Evolutionary conservation across 176 grass and related monocot species (phyloP).

Genomic region (Olyra latifolia): DNA sequence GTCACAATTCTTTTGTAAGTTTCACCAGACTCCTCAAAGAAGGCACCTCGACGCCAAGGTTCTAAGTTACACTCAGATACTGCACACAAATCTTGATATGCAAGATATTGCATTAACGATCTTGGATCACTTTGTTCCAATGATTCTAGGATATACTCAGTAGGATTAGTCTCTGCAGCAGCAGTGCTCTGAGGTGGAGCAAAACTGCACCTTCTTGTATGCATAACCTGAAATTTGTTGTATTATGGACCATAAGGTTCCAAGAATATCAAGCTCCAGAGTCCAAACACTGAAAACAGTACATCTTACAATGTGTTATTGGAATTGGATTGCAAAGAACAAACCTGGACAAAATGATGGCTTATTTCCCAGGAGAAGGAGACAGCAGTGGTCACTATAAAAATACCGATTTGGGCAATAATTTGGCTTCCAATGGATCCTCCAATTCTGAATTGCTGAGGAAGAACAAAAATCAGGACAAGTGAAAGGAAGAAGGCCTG

Average conservation of each 20-base stretch:
- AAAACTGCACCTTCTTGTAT: constrained; percentile 87
- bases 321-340: neutral
- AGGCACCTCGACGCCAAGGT: constrained; percentile 74
- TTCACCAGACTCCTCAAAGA: constrained; percentile 93
- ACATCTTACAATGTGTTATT: neutral
- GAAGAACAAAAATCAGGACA: constrained; percentile 55
- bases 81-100: constrained; percentile 84
- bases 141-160: constrained; percentile 75
- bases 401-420: constrained; percentile 56
- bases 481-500: constrained; percentile 54
- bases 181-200: constrained; percentile 83
- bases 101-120: constrained; percentile 83
- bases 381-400: constrained; percentile 45
- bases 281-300: constrained; percentile 11
- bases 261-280: constrained; percentile 19
- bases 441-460: constrained; percentile 55
- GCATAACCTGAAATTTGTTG: constrained; percentile 65
- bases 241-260: neutral
- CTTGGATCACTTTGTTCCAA: constrained; percentile 73
- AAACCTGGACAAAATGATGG: constrained; percentile 88
- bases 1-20: constrained; percentile 78
- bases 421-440: constrained; percentile 51
- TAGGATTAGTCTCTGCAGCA: constrained; percentile 79
- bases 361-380: constrained; percentile 90
- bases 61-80: constrained; percentile 85